A percentile compares a stretch with the other conserved stretches of the same genome.
These are phyloP conservation scores for Exophiala mesophila DNA, from an alignment of 2,329 filamentous ascomycete genomes.

Conservation along the genomic window DNA sequence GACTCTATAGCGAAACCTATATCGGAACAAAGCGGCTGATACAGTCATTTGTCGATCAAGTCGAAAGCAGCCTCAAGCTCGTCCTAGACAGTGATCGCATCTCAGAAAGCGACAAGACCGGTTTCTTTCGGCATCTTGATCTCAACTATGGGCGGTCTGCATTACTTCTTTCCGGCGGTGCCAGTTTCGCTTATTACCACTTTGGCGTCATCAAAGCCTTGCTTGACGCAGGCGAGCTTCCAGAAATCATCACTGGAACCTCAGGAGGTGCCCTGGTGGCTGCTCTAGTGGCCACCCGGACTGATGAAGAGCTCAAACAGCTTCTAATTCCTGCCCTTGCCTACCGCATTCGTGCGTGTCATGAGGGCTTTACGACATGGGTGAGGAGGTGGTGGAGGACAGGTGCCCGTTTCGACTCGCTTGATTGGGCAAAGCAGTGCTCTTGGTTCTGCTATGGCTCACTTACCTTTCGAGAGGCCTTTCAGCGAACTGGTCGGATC, in stretches of 20 bases:
- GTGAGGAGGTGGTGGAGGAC: constrained; percentile 81
- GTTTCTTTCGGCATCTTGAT: constrained; percentile 79
- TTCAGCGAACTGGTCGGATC: constrained; percentile 86
- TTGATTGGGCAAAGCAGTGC: constrained; percentile 81
- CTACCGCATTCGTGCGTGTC: constrained; percentile 75
- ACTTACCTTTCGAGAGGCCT: constrained; percentile 91
- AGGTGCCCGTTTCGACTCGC: constrained; percentile 86
- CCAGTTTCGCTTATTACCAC: constrained; percentile 94
- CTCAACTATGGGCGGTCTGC: constrained; percentile 91
- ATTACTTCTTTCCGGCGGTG: constrained; percentile 86
- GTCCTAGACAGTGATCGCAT: constrained; percentile 65
- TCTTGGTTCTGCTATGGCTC: constrained; percentile 89
- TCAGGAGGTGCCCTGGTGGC: constrained; percentile 90
- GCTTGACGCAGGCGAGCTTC: constrained; percentile 76
- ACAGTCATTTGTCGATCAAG: constrained; percentile 81
- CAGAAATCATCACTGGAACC: constrained; percentile 93
- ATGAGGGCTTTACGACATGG: constrained; percentile 73
- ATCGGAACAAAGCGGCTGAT: constrained; percentile 95
- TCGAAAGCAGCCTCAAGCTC: constrained; percentile 55
- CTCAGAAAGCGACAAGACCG: constrained; percentile 66
- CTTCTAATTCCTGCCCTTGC: constrained; percentile 85
- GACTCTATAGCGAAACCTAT: constrained; percentile 95
- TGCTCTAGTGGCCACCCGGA: constrained; percentile 79
- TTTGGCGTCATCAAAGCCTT: constrained; percentile 88
- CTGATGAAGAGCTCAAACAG: constrained; percentile 81